Evolutionary conservation across 2,329 filamentous ascomycete species (phyloP).

Genomic region (Colletotrichum chlorophyti): DNA sequence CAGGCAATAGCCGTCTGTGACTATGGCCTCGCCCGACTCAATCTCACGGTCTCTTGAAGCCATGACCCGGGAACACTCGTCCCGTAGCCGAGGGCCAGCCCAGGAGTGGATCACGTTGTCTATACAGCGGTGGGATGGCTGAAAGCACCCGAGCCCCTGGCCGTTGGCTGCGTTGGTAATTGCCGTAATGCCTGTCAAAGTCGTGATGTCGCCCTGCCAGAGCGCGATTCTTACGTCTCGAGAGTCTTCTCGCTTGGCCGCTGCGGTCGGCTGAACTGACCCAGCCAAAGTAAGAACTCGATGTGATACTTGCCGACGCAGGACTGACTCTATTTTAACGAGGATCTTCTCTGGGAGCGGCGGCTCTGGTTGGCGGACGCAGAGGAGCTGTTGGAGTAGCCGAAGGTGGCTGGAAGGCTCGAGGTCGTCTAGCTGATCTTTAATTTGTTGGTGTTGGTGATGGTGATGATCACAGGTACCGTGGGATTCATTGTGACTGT

Average conservation of each 20-base stretch:
- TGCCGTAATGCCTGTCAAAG: conserved; percentile 37
- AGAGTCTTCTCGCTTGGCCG: neutral
- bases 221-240: conserved; percentile 30
- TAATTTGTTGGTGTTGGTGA: conserved; percentile 5
- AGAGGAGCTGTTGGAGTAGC: conserved; percentile 34
- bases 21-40: conserved; percentile 35
- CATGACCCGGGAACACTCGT: conserved; percentile 38
- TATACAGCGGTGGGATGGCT: conserved; percentile 40
- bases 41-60: conserved; percentile 32
- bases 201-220: conserved; percentile 43
- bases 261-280: neutral
- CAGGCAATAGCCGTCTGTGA: conserved; percentile 37
- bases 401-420: conserved; percentile 22
- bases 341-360: conserved; percentile 28
- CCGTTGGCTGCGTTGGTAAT: conserved; percentile 44
- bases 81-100: conserved; percentile 39
- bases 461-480: neutral
- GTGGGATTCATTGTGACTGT: neutral
- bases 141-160: conserved; percentile 42
- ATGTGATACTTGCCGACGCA: conserved; percentile 6
- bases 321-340: conserved; percentile 30
- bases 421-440: conserved; percentile 17
- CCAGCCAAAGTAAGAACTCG: conserved; percentile 9
- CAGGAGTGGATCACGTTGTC: conserved; percentile 42
- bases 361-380: conserved; percentile 33